Percentiles rank a stretch among this genome's conserved stretches.
These are phyloP conservation scores for Gamarada debralockiae DNA, from an alignment of 495 filamentous ascomycete genomes.

Conservation along the genomic window DNA sequence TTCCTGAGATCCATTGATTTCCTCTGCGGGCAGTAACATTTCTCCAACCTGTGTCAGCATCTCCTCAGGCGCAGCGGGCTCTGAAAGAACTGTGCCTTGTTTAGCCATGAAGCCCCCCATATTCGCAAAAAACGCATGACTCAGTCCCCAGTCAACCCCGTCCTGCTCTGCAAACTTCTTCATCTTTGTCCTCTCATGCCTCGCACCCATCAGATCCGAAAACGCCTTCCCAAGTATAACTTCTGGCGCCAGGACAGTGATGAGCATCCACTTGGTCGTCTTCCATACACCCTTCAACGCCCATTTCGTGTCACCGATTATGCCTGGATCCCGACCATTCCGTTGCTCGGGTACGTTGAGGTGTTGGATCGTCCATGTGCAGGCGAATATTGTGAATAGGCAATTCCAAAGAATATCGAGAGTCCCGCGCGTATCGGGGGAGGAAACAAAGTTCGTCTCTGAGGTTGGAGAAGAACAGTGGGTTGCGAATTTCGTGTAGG, in stretches of 20 bases:
- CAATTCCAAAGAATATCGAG: constrained; percentile 19
- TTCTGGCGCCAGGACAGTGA: constrained; percentile 29
- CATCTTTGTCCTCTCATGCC: neutral
- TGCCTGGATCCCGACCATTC: neutral
- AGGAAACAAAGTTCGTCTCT: neutral
- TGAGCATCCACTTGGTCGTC: constrained; percentile 25
- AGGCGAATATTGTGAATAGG: constrained; percentile 27
- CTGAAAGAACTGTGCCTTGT: no score
- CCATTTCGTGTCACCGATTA: constrained; percentile 3
- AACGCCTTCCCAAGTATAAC: constrained; percentile 11
- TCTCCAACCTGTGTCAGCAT: constrained; percentile 10
- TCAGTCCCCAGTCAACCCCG: constrained; percentile 28
- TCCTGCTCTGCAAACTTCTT: constrained; percentile 2
- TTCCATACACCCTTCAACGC: neutral
- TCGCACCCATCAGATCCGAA: constrained; percentile 9
- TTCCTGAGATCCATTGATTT: neutral
- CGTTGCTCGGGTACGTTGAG: constrained; percentile 22
- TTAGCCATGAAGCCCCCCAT: constrained; percentile 37
- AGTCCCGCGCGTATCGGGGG: constrained; percentile 2
- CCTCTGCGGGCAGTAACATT: neutral
- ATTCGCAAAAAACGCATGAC: constrained; percentile 36
- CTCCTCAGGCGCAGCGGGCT: constrained; percentile 6
- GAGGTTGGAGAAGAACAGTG: neutral
- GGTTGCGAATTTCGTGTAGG: neutral
- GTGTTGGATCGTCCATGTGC: constrained; percentile 31